phyloP scores from a whole-genome alignment of 1,139 yeast species.

The Pichia sp. region DNA sequence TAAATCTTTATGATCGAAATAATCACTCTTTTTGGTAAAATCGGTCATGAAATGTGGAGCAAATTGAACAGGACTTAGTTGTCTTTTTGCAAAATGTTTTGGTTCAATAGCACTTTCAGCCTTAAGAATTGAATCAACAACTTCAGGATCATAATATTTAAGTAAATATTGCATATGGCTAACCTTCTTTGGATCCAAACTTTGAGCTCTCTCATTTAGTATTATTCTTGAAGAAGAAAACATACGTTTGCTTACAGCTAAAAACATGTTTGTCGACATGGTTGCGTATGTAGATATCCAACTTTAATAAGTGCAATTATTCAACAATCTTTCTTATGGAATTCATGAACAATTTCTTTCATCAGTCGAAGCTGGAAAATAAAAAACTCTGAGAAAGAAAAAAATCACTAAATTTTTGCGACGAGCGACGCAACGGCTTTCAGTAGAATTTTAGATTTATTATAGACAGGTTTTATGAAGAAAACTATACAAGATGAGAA shows the following conservation, averaged over 20 bases:
- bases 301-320: background rate
- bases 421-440: background rate
- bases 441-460: background rate
- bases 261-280: constrained; percentile 4
- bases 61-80: constrained; percentile 38
- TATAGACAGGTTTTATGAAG: background rate
- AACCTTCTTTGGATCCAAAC: constrained; percentile 21
- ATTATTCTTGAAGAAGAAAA: constrained; percentile 16
- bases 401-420: background rate
- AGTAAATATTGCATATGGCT: constrained; percentile 53
- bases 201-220: constrained; percentile 8
- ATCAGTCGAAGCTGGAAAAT: background rate
- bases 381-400: too few relatives aligned
- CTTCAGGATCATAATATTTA: constrained; percentile 68
- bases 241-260: constrained; percentile 13
- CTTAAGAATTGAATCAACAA: constrained; percentile 71
- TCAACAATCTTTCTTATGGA: background rate
- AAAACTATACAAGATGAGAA: background rate
- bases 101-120: constrained; percentile 75
- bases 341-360: background rate
- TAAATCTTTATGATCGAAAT: constrained; percentile 30
- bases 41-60: constrained; percentile 61
- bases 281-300: background rate
- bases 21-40: constrained; percentile 48
- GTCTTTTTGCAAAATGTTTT: constrained; percentile 39